phyloP scores from a whole-genome alignment of 139 green algal species.

The Haematococcus lacustris region DNA sequence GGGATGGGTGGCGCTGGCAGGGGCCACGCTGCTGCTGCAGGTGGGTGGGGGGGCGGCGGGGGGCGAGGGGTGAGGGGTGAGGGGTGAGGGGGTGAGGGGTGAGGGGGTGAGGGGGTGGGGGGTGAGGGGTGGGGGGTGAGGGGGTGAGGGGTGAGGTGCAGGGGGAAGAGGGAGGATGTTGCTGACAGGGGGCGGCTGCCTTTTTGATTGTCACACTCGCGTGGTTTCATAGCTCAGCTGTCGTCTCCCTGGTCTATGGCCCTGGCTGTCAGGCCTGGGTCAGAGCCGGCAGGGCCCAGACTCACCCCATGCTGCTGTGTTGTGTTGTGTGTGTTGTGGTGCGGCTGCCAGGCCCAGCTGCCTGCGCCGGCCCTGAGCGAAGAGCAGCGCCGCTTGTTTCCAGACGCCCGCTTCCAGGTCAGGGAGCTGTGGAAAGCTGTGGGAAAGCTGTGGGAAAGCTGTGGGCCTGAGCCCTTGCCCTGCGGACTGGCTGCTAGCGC shows the following conservation, averaged over 20 bases:
- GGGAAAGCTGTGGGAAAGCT: neutral
- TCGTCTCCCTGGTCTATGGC: neutral
- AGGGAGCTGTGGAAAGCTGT: neutral
- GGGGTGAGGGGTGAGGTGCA: neutral
- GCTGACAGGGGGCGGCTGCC: neutral
- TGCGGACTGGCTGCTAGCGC: neutral
- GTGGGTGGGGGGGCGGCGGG: neutral
- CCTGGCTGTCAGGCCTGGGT: neutral
- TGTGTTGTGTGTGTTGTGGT: neutral
- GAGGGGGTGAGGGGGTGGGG: neutral
- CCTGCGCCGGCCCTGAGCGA: slow-evolving; percentile 31
- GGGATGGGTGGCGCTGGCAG: slow-evolving; percentile 44
- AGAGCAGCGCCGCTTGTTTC: slow-evolving; percentile 55
- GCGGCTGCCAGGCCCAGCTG: slow-evolving; percentile 15
- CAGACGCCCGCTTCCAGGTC: slow-evolving; percentile 23
- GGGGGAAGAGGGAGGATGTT: neutral
- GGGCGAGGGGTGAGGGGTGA: neutral
- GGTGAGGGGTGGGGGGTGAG: neutral
- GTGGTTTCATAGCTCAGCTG: no score
- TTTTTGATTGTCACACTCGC: neutral
- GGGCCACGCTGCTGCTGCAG: slow-evolving; percentile 47
- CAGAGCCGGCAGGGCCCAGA: no score
- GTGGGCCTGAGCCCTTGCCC: neutral
- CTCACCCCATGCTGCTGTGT: neutral
- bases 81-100: neutral